These are phyloP conservation scores for Geotrichum europaeum DNA, from an alignment of 1,139 yeast genomes.

Conservation along the genomic window DNA sequence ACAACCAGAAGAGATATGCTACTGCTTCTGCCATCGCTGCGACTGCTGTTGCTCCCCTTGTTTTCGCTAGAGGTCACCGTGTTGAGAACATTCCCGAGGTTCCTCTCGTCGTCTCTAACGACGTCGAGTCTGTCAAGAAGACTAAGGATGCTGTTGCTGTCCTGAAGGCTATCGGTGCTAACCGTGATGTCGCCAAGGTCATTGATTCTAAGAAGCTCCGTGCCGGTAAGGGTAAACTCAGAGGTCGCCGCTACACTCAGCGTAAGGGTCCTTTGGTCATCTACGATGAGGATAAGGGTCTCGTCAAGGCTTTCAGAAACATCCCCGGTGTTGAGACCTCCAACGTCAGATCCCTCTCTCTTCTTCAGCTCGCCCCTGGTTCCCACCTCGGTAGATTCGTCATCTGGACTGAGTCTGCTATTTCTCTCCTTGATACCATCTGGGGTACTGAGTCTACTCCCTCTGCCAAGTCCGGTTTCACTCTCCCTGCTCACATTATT, in stretches of 20 bases:
- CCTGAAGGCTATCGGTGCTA: constrained; percentile 98
- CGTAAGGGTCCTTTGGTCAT: constrained; percentile 99
- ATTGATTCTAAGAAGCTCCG: constrained; percentile 97
- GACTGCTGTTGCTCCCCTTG: constrained; percentile 96
- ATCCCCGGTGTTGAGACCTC: constrained; percentile 99
- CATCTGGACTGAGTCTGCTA: constrained; percentile 99
- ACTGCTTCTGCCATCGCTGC: constrained; percentile 99
- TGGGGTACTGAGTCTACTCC: constrained; percentile 91
- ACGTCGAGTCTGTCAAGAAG: constrained; percentile 87
- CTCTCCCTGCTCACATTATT: constrained; percentile 90
- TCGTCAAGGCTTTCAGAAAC: constrained; percentile 98
- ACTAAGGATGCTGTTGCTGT: constrained; percentile 99
- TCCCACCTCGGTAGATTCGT: constrained; percentile 99
- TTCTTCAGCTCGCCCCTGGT: constrained; percentile 99
- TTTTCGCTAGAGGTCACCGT: constrained; percentile 99
- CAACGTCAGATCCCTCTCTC: constrained; percentile 86
- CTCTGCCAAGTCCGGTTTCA: constrained; percentile 82
- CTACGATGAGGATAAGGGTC: constrained; percentile 96
- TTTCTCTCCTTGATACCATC: constrained; percentile 92
- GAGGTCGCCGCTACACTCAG: constrained; percentile 99
- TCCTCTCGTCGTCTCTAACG: constrained; percentile 95
- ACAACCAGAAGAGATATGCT: constrained; percentile 99
- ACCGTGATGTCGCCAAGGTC: constrained; percentile 96
- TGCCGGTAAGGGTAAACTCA: constrained; percentile 99
- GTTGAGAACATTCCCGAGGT: constrained; percentile 97